Evolutionary conservation across 2,329 filamentous ascomycete genomes (phyloP), one percentile per base, ranked within the genome.

Genomic region (Exophiala calicioides): DNA sequence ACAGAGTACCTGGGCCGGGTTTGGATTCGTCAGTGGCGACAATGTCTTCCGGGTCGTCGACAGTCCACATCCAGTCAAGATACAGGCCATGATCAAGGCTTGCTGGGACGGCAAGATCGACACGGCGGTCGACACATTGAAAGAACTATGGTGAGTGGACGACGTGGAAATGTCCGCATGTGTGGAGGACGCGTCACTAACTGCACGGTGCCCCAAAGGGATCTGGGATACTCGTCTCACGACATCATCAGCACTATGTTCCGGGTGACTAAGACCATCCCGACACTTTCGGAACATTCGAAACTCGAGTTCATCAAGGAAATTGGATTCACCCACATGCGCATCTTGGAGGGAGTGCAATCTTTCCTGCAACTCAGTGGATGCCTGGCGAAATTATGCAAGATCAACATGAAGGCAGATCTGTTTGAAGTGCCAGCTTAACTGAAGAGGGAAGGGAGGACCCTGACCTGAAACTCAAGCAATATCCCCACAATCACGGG

Each of bases 211-310:
- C 40, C 6, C 21, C 15, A 15, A 27, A 38, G 76, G 79, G 82
- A 86, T 51, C 73, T 97, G 50, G 93, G 93, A 10, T 98, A 98
- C 72, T 95, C 89, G n/a, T 94, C 89, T 60, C 91, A 98, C 72
- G 93, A 98, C 68, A 95, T 98, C 60, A 94, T 98, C 68, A 94
- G 87, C 71, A 98, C 91, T 52, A 98, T 98, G 93, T 97, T 98
- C 77, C 85, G 86, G 63, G 93, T 98, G 50, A 97, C 93, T 34
- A 98, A 97, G 75, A 94, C 90, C 1, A 90, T 97, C 50, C 87
- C 88, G 2, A 89, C 86, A 1, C 73, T 98, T 46, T 93, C 89
- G 58, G 93, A 98, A 70, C 90, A 97, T 68, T 84, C 90, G 12
- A 96, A 96, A 73, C 76, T 98, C 52, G 91, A 97, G 65, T 98